Conservation (phyloP, 140 eudicot genomes). For the Cichorium intybus region DNA sequence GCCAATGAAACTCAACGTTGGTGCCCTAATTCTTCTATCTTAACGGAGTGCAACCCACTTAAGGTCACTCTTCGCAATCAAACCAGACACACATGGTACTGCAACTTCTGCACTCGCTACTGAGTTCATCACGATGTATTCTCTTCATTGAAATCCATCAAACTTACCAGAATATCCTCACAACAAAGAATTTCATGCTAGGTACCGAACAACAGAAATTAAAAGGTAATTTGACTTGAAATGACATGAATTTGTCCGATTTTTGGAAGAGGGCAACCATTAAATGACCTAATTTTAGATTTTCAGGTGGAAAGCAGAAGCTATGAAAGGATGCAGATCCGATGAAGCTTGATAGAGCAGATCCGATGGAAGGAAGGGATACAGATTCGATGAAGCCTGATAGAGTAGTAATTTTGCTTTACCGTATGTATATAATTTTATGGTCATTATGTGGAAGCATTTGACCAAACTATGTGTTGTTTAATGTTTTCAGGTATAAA, state of each 20-base stretch:
- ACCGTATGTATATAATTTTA: too few relatives aligned
- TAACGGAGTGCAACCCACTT: too few relatives aligned
- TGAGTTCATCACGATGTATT: slow-evolving; percentile 66
- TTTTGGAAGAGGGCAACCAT: too few relatives aligned
- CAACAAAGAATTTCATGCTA: slow-evolving; percentile 80
- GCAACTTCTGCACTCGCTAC: slow-evolving; percentile 71
- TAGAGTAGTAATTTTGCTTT: too few relatives aligned
- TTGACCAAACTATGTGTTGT: background rate
- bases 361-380: too few relatives aligned
- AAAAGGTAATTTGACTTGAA: slow-evolving; percentile 50
- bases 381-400: too few relatives aligned
- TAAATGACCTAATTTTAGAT: slow-evolving; percentile 1
- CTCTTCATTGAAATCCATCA: slow-evolving; percentile 81
- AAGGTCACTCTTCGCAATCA: slow-evolving; percentile 73
- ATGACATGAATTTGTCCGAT: background rate
- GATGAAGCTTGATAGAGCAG: slow-evolving; percentile 27
- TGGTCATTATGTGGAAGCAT: background rate
- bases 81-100: slow-evolving; percentile 67
- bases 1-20: too few relatives aligned
- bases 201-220: slow-evolving; percentile 66
- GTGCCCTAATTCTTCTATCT: too few relatives aligned
- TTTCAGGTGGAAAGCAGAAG: slow-evolving; percentile 62
- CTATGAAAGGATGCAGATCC: slow-evolving; percentile 53
- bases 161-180: slow-evolving; percentile 83
- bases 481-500: too few relatives aligned